phyloP scores from a whole-genome alignment of 2,329 filamentous ascomycete species.

The Chaetomiaceae sp. region DNA sequence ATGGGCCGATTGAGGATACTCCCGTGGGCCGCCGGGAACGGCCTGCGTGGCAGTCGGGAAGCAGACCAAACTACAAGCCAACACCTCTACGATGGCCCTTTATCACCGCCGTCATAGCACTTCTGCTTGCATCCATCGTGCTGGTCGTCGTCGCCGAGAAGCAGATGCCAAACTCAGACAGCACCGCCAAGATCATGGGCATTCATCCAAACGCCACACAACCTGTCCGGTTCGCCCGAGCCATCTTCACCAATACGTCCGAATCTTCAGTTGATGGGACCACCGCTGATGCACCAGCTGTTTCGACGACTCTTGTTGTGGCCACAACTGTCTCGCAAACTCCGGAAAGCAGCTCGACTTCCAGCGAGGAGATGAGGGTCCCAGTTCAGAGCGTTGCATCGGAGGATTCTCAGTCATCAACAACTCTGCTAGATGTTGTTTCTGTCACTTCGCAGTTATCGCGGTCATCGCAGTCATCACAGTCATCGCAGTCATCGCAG shows the following conservation, averaged over 20 bases:
- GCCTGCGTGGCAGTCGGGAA: slow-evolving; percentile 9
- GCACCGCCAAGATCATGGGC: slow-evolving; percentile 26
- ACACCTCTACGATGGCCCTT: slow-evolving; percentile 34
- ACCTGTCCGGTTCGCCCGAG: slow-evolving; percentile 13
- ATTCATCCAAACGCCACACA: slow-evolving; percentile 14
- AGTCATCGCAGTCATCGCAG: too few species aligned
- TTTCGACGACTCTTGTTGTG: not conserved
- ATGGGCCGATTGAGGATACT: slow-evolving; percentile 14
- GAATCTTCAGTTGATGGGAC: not conserved
- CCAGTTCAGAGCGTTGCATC: not conserved
- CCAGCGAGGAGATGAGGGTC: not conserved
- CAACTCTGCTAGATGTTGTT: not conserved
- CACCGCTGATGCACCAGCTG: not conserved
- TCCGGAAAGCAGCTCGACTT: not conserved
- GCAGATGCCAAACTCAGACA: slow-evolving; percentile 33
- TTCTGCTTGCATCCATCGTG: slow-evolving; percentile 28
- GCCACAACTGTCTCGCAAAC: not conserved
- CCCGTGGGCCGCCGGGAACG: not conserved
- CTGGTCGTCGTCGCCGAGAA: slow-evolving; percentile 30
- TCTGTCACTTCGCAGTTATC: too few species aligned
- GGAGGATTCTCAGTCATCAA: not conserved
- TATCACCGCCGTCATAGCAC: slow-evolving; percentile 25
- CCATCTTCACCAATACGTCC: slow-evolving; percentile 4
- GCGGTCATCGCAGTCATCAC: too few species aligned
- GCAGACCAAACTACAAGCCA: slow-evolving; percentile 31